Percentiles rank a stretch among this genome's conserved stretches.
Conservation (phyloP, 768 basidiomycete species). For the Sporobolomyces pararoseus region DNA sequence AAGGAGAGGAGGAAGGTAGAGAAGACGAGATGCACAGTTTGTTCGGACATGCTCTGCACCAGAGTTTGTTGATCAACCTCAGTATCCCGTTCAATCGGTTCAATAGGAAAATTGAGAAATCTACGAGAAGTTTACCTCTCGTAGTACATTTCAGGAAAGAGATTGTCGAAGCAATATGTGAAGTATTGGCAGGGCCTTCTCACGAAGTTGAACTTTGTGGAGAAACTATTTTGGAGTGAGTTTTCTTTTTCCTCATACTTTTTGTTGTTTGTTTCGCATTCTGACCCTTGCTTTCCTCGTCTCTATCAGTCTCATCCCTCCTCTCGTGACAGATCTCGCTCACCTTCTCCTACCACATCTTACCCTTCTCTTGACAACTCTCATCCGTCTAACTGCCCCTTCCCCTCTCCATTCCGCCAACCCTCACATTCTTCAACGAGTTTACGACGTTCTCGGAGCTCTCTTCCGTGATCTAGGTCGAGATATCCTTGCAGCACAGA, state of each 20-base stretch:
- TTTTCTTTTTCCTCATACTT: neutral
- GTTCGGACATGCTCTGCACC: conserved; percentile 67
- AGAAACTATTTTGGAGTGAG: conserved; percentile 39
- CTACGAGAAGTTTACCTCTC: conserved; percentile 72
- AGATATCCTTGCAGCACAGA: conserved; percentile 21
- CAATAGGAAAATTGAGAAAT: conserved; percentile 58
- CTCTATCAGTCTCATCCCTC: conserved; percentile 33
- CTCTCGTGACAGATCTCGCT: conserved; percentile 38
- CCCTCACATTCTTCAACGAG: conserved; percentile 37
- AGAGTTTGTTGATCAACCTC: conserved; percentile 77
- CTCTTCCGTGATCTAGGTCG: conserved; percentile 37
- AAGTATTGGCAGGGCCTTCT: conserved; percentile 3
- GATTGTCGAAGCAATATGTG: conserved; percentile 53
- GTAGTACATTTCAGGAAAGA: conserved; percentile 75
- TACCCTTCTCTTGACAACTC: conserved; percentile 34
- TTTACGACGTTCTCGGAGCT: conserved; percentile 40
- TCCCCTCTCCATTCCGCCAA: conserved; percentile 38
- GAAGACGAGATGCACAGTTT: conserved; percentile 50
- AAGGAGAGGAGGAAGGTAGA: conserved; percentile 30
- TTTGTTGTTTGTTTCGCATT: neutral
- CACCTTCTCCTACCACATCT: conserved; percentile 32
- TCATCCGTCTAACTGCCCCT: conserved; percentile 39
- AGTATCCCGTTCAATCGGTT: conserved; percentile 70
- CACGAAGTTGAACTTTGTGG: conserved; percentile 37
- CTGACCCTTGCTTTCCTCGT: no score